Percentiles rank a stretch among this genome's conserved stretches.
phyloP scores from a whole-genome alignment of 495 filamentous ascomycete genomes.

The Trichoderma erinaceum region DNA sequence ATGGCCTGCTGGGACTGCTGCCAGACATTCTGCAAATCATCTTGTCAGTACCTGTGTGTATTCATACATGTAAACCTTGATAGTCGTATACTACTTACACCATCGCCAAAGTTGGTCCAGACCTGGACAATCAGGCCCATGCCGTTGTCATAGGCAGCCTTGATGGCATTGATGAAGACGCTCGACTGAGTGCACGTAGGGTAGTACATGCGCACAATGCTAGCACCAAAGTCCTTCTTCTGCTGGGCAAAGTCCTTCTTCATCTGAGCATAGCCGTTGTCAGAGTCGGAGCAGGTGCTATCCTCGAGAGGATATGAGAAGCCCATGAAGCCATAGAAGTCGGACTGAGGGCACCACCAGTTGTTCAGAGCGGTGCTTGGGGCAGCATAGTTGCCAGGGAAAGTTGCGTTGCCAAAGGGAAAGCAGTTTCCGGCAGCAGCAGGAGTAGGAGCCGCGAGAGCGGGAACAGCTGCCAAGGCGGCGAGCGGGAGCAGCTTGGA shows the following conservation, averaged over 20 bases:
- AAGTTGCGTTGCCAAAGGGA: conserved; percentile 15
- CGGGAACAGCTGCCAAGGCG: conserved; percentile 1
- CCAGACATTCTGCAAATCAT: conserved; percentile 17
- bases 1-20: conserved; percentile 21
- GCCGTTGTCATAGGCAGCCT: conserved; percentile 19
- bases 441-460: conserved; percentile 2
- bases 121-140: conserved; percentile 23
- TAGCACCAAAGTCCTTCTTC: conserved; percentile 20
- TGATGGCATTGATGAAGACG: conserved; percentile 22
- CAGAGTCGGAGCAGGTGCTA: conserved; percentile 15
- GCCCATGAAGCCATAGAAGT: conserved; percentile 21
- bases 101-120: conserved; percentile 22
- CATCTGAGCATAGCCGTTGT: conserved; percentile 20
- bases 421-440: conserved; percentile 13
- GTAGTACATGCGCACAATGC: conserved; percentile 22
- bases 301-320: conserved; percentile 22
- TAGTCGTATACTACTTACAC: conserved; percentile 14
- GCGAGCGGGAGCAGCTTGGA: conserved; percentile 10
- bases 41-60: not conserved
- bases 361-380: conserved; percentile 18
- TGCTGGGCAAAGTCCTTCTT: conserved; percentile 20
- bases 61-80: not conserved
- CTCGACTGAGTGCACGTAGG: conserved; percentile 18
- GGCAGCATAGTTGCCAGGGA: conserved; percentile 17
- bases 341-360: conserved; percentile 20